Percentiles rank a stretch among this genome's conserved stretches.
Conservation (phyloP, 345 rosid species). For the Eucalyptus erythrocorys region DNA sequence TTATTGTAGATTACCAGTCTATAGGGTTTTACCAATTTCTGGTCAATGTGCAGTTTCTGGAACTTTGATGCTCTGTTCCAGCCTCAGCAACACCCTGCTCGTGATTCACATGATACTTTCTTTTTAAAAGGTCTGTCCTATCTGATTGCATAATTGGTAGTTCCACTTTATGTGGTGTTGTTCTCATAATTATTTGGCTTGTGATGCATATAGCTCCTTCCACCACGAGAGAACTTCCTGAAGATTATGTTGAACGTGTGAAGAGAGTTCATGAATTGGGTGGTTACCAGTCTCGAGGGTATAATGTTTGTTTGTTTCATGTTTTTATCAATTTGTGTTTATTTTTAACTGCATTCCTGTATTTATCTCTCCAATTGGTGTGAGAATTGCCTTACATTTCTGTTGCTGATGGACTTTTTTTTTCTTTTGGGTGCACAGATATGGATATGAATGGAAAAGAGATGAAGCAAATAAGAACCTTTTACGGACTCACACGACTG, state of each 20-base stretch:
- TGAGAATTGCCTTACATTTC: background rate
- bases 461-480: constrained; percentile 95
- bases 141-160: background rate
- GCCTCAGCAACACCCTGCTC: constrained; percentile 99
- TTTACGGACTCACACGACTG: constrained; percentile 91
- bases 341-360: background rate
- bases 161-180: background rate
- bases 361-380: background rate
- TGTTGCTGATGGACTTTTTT: background rate
- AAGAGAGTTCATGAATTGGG: constrained; percentile 72
- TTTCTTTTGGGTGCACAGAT: constrained; percentile 20
- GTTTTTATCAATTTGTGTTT: background rate
- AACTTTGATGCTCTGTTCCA: constrained; percentile 94
- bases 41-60: constrained; percentile 68
- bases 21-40: background rate
- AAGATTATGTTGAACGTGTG: constrained; percentile 82
- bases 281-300: constrained; percentile 96
- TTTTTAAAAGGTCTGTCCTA: constrained; percentile 51
- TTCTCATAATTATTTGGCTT: background rate
- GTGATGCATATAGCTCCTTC: constrained; percentile 48
- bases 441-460: constrained; percentile 89
- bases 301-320: background rate
- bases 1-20: background rate
- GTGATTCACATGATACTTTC: constrained; percentile 96
- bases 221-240: constrained; percentile 63